Base-by-base conservation (phyloP, 768 basidiomycete genomes). In the Pisolithus marmoratus region DNA sequence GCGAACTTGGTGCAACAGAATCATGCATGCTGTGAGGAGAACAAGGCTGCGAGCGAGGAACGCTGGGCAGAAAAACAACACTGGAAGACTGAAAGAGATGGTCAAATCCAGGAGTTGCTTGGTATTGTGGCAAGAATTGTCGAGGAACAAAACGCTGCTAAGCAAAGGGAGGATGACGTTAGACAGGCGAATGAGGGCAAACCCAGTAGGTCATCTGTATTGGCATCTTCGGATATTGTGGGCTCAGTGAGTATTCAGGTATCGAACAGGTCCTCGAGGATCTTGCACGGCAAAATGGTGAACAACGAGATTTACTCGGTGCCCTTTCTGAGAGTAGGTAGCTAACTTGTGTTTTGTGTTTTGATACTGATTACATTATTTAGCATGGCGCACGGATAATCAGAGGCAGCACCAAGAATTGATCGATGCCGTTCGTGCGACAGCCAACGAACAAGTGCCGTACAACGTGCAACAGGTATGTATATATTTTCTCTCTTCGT, bases 381-480 rank as follows among this genome's bases (percentile, higher is more conserved):
- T 53, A 90, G 88, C 68, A 56, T 87, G 82, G 84, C 80, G 84
- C 43, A 75, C 75, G 14, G 90, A 90, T 46, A 82, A 74, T 53
- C 71, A 67, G 22, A 75, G 74, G 55, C 84, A 85, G 53, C 86
- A 89, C 52, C 70, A 77, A 53, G 85, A 87, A 44, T 83, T 83
- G 2, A 70, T 93, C 38, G 74, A 74, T 3, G 81, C 82, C 40
- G 84, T 93, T 40, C 76, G 78, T 51, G 75, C 80, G 27, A 90
- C 86, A 24, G 88, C 90, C 0, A 72, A 80, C 53, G 81, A 86
- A 60, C 87, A 85, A 65, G 81, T 92, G 15, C 83, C 84, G 14
- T 92, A 85, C 74, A 92, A 93, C 57, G 84, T 93, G 12, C 84
- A 89, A 75, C 80, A 81, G 24, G 90, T 91, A 70, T 48, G 84